Conservation (phyloP, 2,329 filamentous ascomycete species). For the Byssothecium circinans region DNA sequence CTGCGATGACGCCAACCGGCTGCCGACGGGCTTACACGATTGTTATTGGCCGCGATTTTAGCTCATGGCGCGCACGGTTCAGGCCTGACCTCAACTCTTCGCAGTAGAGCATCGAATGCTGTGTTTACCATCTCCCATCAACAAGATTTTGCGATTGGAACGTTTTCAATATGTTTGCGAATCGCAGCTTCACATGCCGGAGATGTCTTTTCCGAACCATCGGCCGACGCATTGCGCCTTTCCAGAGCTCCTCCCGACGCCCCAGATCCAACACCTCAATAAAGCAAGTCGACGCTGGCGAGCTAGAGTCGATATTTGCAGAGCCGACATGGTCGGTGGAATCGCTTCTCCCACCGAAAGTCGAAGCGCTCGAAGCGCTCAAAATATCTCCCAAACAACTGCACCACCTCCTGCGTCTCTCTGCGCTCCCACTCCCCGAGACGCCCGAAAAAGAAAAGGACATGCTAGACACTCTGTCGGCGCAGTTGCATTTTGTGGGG, state of each 20-base stretch:
- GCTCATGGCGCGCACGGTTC: conserved; percentile 13
- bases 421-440: conserved; percentile 76
- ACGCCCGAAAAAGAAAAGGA: conserved; percentile 63
- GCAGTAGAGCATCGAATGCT: neutral
- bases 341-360: conserved; percentile 64
- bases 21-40: conserved; percentile 16
- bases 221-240: neutral
- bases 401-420: conserved; percentile 83
- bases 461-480: conserved; percentile 74
- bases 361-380: conserved; percentile 30
- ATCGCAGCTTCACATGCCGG: neutral
- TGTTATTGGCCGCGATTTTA: conserved; percentile 21
- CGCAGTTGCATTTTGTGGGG: conserved; percentile 88
- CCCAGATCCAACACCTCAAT: neutral
- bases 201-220: neutral
- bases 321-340: conserved; percentile 82
- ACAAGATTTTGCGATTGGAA: neutral
- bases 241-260: conserved; percentile 8
- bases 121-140: neutral
- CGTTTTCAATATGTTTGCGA: conserved; percentile 6
- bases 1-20: conserved; percentile 29
- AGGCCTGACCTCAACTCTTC: conserved; percentile 5
- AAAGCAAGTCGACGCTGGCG: conserved; percentile 18
- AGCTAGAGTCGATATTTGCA: conserved; percentile 55
- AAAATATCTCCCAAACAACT: conserved; percentile 68